Percentiles rank a stretch among this genome's conserved stretches.
phyloP scores from a whole-genome alignment of 257 asterid genomes.

The Nicotiana knightiana region DNA sequence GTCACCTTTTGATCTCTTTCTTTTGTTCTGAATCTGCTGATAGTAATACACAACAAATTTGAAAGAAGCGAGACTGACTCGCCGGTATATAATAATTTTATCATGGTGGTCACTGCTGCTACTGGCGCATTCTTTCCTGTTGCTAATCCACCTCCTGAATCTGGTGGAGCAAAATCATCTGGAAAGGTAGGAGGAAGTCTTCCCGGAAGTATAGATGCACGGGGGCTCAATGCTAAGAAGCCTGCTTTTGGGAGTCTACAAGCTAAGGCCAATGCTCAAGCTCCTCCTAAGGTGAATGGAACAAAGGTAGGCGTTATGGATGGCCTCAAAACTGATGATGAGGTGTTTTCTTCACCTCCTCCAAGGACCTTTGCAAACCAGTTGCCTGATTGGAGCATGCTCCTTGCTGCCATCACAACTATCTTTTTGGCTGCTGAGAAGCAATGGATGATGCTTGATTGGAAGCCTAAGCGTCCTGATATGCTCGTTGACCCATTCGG shows the following conservation, averaged over 20 bases:
- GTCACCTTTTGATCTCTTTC: constrained; percentile 37
- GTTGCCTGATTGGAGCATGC: constrained; percentile 99
- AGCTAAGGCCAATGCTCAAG: constrained; percentile 78
- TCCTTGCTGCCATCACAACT: constrained; percentile 92
- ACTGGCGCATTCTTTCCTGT: constrained; percentile 61
- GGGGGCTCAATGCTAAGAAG: constrained; percentile 57
- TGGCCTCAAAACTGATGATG: constrained; percentile 59
- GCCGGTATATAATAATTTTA: constrained; percentile 16
- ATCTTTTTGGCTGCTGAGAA: constrained; percentile 96
- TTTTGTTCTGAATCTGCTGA: not conserved
- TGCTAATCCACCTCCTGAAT: constrained; percentile 51
- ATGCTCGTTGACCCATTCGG: constrained; percentile 79
- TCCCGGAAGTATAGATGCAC: constrained; percentile 56
- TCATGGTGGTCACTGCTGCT: constrained; percentile 82
- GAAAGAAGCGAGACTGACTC: not conserved
- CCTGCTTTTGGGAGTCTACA: constrained; percentile 55
- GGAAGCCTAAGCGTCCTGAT: constrained; percentile 92
- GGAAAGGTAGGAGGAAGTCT: constrained; percentile 50
- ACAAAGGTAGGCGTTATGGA: constrained; percentile 78
- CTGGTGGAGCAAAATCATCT: constrained; percentile 48
- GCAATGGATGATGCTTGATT: constrained; percentile 99
- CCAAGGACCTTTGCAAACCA: constrained; percentile 91
- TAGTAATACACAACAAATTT: not conserved
- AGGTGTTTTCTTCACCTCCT: constrained; percentile 49
- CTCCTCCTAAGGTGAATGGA: constrained; percentile 91